These are phyloP conservation scores for Rhododendron vialii DNA, from an alignment of 148 eudicot genomes.

Conservation along the genomic window DNA sequence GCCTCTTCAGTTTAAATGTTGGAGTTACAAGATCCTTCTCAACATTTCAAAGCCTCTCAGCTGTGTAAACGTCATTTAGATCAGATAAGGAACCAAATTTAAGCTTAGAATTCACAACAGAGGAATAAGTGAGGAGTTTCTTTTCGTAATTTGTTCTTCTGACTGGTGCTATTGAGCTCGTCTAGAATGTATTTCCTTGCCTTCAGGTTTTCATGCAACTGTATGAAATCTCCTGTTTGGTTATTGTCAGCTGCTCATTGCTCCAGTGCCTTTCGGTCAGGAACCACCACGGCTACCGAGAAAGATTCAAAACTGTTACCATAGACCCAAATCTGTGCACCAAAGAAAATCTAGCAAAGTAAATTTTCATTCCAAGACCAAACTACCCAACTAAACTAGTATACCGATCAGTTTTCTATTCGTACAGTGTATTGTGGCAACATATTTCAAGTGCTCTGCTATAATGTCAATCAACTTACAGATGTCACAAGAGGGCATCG, in stretches of 20 bases:
- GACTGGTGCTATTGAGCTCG: conserved; percentile 70
- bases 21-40: conserved; percentile 79
- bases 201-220: conserved; percentile 49
- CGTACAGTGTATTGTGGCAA: too few relatives aligned
- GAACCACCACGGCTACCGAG: conserved; percentile 88
- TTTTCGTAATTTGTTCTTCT: conserved; percentile 47
- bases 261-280: conserved; percentile 69
- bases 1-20: conserved; percentile 89
- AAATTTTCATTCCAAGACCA: not conserved
- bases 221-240: conserved; percentile 42
- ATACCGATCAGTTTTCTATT: not conserved
- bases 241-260: conserved; percentile 71
- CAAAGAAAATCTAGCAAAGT: not conserved
- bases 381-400: not conserved
- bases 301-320: conserved; percentile 95
- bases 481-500: conserved; percentile 75
- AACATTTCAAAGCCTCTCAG: conserved; percentile 90
- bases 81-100: not conserved
- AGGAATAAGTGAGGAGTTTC: not conserved
- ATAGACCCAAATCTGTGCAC: conserved; percentile 75
- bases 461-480: conserved; percentile 15
- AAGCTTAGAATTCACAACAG: not conserved
- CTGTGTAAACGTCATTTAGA: conserved; percentile 28
- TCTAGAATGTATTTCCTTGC: conserved; percentile 68
- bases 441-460: too few relatives aligned